phyloP scores from a whole-genome alignment of 163 green algal genomes.

The Chloromonas sp. region DNA sequence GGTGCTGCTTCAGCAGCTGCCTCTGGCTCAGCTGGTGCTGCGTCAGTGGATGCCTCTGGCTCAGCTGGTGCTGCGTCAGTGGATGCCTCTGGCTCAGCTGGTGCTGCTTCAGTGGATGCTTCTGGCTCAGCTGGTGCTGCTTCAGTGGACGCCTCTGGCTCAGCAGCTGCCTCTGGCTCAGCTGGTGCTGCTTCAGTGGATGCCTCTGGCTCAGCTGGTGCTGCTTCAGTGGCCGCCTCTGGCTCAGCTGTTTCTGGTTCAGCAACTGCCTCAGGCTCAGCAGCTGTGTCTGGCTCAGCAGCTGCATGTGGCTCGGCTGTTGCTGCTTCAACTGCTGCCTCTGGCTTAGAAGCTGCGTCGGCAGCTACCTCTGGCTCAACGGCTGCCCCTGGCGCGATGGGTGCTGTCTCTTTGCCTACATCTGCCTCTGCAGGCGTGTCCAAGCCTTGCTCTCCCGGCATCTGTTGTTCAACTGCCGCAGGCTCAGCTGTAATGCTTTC shows the following conservation, averaged over 20 bases:
- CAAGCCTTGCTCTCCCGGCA: not conserved
- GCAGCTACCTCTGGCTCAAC: constrained; percentile 2
- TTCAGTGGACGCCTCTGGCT: not conserved
- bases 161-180: not conserved
- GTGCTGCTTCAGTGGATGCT: not conserved
- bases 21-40: not conserved
- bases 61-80: constrained; percentile 1
- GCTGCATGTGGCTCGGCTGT: not conserved
- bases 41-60: constrained; percentile 5
- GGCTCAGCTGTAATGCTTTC: not conserved
- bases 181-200: not conserved
- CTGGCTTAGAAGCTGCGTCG: not conserved
- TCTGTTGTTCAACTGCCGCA: not conserved
- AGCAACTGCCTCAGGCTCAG: not conserved
- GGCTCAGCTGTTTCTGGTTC: not conserved
- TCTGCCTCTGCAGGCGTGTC: not conserved
- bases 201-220: not conserved
- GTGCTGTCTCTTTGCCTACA: not conserved
- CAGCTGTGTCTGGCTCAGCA: not conserved
- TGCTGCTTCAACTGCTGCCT: not conserved
- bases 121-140: not conserved
- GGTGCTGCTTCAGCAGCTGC: not conserved
- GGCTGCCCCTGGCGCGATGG: not conserved
- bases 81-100: not conserved
- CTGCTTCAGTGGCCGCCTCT: not conserved